Evolutionary conservation across 805 yeast genomes (phyloP).

Genomic region (Kluyveromyces siamensis): DNA sequence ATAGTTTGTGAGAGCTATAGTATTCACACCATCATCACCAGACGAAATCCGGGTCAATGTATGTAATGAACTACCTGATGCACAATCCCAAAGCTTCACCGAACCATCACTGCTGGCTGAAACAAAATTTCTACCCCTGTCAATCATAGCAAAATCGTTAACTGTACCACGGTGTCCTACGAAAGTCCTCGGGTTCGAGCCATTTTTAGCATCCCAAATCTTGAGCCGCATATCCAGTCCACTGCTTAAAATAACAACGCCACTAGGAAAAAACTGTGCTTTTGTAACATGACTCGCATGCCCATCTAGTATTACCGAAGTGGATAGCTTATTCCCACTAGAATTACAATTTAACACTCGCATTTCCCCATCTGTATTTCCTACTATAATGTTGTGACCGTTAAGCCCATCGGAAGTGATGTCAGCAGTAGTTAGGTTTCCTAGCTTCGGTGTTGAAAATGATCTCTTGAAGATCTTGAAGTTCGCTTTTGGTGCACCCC

Average conservation of each 20-base stretch:
- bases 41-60: constrained; percentile 27
- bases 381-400: constrained; percentile 17
- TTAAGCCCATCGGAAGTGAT: not conserved
- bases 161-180: constrained; percentile 40
- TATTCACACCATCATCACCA: constrained; percentile 28
- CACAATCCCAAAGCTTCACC: constrained; percentile 62
- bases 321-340: constrained; percentile 5
- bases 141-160: constrained; percentile 44
- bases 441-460: not conserved
- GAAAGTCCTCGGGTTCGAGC: constrained; percentile 42
- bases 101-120: constrained; percentile 48
- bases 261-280: constrained; percentile 51
- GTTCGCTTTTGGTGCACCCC: not conserved
- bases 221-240: constrained; percentile 53
- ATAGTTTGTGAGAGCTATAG: constrained; percentile 10
- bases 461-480: not conserved
- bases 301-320: constrained; percentile 29
- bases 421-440: not conserved
- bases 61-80: constrained; percentile 39
- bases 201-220: constrained; percentile 48
- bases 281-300: constrained; percentile 42
- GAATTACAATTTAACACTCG: constrained; percentile 9
- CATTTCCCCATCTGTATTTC: constrained; percentile 30
- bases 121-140: constrained; percentile 58
- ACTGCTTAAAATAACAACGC: constrained; percentile 47